Conservation (phyloP, 805 yeast species). For the Dipodascopsis uninucleata region DNA sequence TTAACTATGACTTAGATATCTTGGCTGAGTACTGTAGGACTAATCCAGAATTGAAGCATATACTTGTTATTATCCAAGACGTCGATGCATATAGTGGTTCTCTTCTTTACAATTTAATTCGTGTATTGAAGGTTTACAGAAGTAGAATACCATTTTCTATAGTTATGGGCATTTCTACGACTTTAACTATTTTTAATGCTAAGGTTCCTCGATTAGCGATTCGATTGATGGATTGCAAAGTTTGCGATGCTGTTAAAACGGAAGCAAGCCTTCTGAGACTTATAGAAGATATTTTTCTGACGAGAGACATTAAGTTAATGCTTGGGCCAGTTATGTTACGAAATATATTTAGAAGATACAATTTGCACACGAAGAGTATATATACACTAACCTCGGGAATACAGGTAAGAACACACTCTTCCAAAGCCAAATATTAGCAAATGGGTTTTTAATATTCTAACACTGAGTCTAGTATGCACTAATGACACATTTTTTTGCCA, state of each 20-base stretch:
- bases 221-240: constrained; percentile 29
- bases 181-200: constrained; percentile 38
- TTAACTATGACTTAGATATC: constrained; percentile 39
- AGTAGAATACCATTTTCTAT: constrained; percentile 35
- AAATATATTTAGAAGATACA: constrained; percentile 8
- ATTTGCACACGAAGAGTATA: constrained; percentile 11
- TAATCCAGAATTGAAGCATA: constrained; percentile 10
- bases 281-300: constrained; percentile 8
- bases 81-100: constrained; percentile 38
- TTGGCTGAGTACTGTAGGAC: constrained; percentile 36
- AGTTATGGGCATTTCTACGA: constrained; percentile 37
- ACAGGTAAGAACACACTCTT: constrained; percentile 29
- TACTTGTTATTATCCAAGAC: constrained; percentile 39
- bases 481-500: constrained; percentile 39
- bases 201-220: constrained; percentile 34
- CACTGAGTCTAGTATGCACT: constrained; percentile 30
- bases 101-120: constrained; percentile 33
- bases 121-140: constrained; percentile 33
- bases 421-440: not conserved
- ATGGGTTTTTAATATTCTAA: too few relatives aligned
- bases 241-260: constrained; percentile 31
- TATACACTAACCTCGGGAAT: constrained; percentile 18
- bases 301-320: constrained; percentile 8
- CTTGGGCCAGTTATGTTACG: constrained; percentile 16
- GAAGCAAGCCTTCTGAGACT: constrained; percentile 16